Evolutionary conservation across 345 rosid genomes (phyloP), one percentile per base, ranked within the genome.

Genomic region (Hibiscus mutabilis): DNA sequence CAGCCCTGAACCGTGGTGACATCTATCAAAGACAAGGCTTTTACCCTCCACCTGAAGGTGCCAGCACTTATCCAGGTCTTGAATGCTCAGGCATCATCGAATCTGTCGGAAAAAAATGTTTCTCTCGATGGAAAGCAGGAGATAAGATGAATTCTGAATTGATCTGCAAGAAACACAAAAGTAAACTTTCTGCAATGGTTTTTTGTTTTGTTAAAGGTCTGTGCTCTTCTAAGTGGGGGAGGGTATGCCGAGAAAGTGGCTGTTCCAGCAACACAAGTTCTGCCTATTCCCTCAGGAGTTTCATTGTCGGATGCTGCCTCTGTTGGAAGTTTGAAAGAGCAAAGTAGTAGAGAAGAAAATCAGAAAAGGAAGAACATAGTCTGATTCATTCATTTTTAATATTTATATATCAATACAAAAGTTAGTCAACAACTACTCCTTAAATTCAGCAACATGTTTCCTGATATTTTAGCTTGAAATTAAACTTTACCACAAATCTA

Each of bases 191-290:
- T 16, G 31, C 19, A 29, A 15, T 33, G 44, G 9, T 33, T 68
- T 47, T 49, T 47, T 49, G 1, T 24, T n/a, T 53, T 37, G 10
- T 13, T 14, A 25, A 63, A 89, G 94, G 92, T 90, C 29, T 92
- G 96, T 87, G 94, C 96, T 76, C 96, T 92, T 76, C 94, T 92
- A 1, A 77, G 85, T 49, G 98, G 98, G 75, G 94, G 98, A 70
- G 96, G 94, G 0, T 88, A 90, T 69, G 94, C 96, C 0, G 98
- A 92, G 86, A 88, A 88, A 80, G 96, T 92, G 58, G 78, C 86
- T 0, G 92, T 90, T 73, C 88, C 94, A 4, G 88, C 80, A 2
- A 92, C 86, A 5, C 96, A 92, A 74, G 78, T 87, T 31, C 85
- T 92, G 66, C 90, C 91, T 4, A 46, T 90, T 5, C 98, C 94